Base-by-base conservation (phyloP, 352 stramenopile genomes). In the Aphanomyces cochlioides region DNA sequence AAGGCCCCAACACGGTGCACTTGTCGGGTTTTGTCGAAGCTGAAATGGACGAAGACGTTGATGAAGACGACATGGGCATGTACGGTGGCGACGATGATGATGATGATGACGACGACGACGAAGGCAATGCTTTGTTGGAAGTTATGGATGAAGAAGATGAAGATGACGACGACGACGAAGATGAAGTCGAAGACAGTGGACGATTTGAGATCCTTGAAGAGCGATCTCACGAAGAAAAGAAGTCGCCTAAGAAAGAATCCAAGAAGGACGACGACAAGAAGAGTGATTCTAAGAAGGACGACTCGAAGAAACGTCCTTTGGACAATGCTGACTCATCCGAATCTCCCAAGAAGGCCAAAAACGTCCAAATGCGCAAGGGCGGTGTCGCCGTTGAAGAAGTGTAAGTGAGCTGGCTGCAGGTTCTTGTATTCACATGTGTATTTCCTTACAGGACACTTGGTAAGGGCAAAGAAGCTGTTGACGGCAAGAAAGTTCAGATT, bases 21-120 rank as follows among this genome's bases (percentile, higher is more conserved):
- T 58, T 95, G 47, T 92, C 87, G 21, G 87, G 84, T 10, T 85
- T 91, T 69, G 85, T 95, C 8, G 87, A 95, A 43, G 78, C 91
- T 28, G 57, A 92, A 65, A 69, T 69, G 61, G 61, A 69, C 61
- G 84, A 91, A 6, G 84, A 89, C 17, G 82, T 92, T 15, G 82
- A 90, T 34, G 75, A 73, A 41, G 87, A 86, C 3, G 75, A 88
- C 19, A 79, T 58, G 12, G 59, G 59, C n/a, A 7, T 63, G 5
- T 69, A 60, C 48, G 38, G 38, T 45, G 40, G 80, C n/a, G 65
- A 77, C 66, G 63, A 78, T 37, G 75, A 79, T n/a, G 69, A 74
- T 8, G 57, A 74, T 37, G 66, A 63, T 38, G 60, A 72, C 40
- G 61, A 41, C 28, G 83, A 78, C 37, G 79, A 83, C 37, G 77